phyloP scores from a whole-genome alignment of 2,329 filamentous ascomycete genomes.

The Neonectria faginata region DNA sequence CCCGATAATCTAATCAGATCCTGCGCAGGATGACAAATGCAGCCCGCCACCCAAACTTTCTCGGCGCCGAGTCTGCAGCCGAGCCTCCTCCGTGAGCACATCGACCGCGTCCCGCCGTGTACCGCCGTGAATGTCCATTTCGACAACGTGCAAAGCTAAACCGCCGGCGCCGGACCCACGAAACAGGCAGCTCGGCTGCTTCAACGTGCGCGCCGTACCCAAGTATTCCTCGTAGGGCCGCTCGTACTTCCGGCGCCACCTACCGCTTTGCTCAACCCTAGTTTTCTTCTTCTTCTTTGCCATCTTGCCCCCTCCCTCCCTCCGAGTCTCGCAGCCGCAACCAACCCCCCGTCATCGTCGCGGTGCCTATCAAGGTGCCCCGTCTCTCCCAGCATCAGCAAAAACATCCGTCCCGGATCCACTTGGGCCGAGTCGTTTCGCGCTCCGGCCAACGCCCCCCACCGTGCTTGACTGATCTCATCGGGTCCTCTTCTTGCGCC shows the following conservation, averaged over 20 bases:
- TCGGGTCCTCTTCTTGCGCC: constrained; percentile 37
- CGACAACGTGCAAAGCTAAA: background rate
- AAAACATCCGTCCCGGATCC: constrained; percentile 36
- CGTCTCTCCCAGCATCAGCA: constrained; percentile 5
- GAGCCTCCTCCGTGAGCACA: constrained; percentile 30
- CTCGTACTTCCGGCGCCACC: constrained; percentile 8
- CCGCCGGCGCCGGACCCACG: constrained; percentile 11
- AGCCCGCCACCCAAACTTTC: constrained; percentile 6
- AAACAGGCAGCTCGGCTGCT: constrained; percentile 8
- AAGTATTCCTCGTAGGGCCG: background rate
- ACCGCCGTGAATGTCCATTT: constrained; percentile 6
- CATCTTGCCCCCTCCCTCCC: constrained; percentile 5
- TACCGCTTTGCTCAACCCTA: constrained; percentile 1
- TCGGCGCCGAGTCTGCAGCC: constrained; percentile 40
- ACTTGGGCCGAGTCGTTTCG: constrained; percentile 37
- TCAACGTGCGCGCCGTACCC: constrained; percentile 9
- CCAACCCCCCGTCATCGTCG: constrained; percentile 15
- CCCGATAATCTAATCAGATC: constrained; percentile 42
- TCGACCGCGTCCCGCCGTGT: constrained; percentile 16
- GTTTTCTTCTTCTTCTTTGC: background rate
- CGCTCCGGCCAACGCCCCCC: constrained; percentile 38
- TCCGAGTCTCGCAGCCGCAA: constrained; percentile 20
- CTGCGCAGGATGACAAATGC: constrained; percentile 39
- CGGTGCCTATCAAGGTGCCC: constrained; percentile 39
- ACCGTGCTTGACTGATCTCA: constrained; percentile 43